Evolutionary conservation across 1,284 basidiomycete genomes (phyloP).

Genomic region (Stygiomarasmius scandens): DNA sequence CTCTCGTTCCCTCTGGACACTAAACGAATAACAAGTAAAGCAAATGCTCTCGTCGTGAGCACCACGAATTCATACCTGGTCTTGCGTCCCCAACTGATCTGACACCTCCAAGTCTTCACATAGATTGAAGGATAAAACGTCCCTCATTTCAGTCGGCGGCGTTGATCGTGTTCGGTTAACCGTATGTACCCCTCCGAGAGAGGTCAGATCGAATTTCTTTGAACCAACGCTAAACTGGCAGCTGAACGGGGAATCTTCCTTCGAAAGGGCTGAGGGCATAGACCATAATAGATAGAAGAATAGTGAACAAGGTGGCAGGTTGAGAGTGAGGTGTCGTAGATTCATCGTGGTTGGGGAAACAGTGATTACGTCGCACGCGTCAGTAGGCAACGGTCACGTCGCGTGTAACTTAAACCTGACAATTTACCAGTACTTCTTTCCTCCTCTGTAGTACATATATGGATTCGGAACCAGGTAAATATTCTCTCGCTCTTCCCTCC

Average conservation of each 20-base stretch:
- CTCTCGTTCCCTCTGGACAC: constrained; percentile 70
- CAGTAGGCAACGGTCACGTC: too few species aligned
- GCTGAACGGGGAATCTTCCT: constrained; percentile 48
- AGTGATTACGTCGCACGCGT: too few species aligned
- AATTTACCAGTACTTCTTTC: too few species aligned
- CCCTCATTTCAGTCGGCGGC: constrained; percentile 52
- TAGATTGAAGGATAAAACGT: constrained; percentile 56
- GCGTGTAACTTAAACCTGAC: too few species aligned
- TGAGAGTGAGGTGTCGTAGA: constrained; percentile 18
- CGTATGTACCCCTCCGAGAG: constrained; percentile 51
- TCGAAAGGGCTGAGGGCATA: constrained; percentile 34
- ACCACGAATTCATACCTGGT: constrained; percentile 60
- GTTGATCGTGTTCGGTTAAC: constrained; percentile 43
- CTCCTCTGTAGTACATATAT: neutral
- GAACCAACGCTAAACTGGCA: constrained; percentile 54
- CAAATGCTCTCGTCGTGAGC: constrained; percentile 5
- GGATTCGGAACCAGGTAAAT: neutral
- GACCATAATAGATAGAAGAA: constrained; percentile 37
- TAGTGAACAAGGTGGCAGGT: constrained; percentile 23
- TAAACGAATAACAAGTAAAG: constrained; percentile 32
- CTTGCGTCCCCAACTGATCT: constrained; percentile 51
- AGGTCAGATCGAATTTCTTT: constrained; percentile 60
- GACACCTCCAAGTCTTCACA: constrained; percentile 60
- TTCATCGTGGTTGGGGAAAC: constrained; percentile 24
- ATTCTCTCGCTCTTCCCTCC: neutral